These are phyloP conservation scores for Backusella psychrophila DNA, from an alignment of 192 early-diverging fungal species.

Conservation along the genomic window DNA sequence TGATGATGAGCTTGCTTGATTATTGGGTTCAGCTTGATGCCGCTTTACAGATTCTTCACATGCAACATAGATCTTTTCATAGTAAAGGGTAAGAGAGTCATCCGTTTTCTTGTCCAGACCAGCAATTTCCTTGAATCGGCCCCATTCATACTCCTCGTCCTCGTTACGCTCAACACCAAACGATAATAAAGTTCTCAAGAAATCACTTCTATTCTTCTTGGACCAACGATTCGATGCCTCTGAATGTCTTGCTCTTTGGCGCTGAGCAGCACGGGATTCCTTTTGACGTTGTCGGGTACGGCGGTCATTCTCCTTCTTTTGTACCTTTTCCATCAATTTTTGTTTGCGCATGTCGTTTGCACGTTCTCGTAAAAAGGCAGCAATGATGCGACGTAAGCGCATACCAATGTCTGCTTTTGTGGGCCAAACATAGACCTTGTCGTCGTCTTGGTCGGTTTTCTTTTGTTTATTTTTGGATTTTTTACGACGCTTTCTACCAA, in stretches of 20 bases:
- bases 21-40: slow-evolving; percentile 6
- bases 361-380: slow-evolving; percentile 51
- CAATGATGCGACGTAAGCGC: slow-evolving; percentile 55
- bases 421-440: slow-evolving; percentile 52
- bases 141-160: slow-evolving; percentile 50
- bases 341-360: slow-evolving; percentile 43
- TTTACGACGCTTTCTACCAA: neutral
- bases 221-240: slow-evolving; percentile 49
- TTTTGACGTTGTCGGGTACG: slow-evolving; percentile 41
- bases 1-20: neutral
- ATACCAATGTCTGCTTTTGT: slow-evolving; percentile 62
- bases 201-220: slow-evolving; percentile 53
- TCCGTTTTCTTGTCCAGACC: slow-evolving; percentile 63
- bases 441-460: slow-evolving; percentile 3
- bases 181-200: slow-evolving; percentile 53
- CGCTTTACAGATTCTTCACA: slow-evolving; percentile 60
- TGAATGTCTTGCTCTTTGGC: slow-evolving; percentile 37
- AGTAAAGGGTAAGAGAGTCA: slow-evolving; percentile 66
- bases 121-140: slow-evolving; percentile 66
- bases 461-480: neutral
- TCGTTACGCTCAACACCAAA: slow-evolving; percentile 50
- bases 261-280: slow-evolving; percentile 41
- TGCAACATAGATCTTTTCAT: slow-evolving; percentile 51
- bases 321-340: slow-evolving; percentile 40
- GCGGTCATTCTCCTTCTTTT: slow-evolving; percentile 35